A percentile compares a stretch with the other conserved stretches of the same genome.
phyloP scores from a whole-genome alignment of 1,284 basidiomycete species.

The Apiotrichum gamsii region DNA sequence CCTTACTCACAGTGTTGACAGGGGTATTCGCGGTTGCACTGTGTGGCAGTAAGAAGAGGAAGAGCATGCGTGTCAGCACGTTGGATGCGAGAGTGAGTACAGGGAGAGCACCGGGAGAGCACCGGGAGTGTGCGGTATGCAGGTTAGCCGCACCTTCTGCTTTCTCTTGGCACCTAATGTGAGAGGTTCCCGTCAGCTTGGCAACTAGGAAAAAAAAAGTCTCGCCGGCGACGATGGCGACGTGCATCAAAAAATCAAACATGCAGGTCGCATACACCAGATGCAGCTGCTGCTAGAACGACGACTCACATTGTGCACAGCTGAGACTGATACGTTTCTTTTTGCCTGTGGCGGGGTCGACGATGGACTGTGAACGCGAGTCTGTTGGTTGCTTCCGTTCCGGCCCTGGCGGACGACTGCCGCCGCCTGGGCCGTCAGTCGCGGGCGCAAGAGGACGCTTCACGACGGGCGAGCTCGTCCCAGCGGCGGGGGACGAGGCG shows the following conservation, averaged over 20 bases:
- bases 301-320: slow-evolving; percentile 45
- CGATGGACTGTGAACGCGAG: slow-evolving; percentile 14
- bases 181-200: slow-evolving; percentile 3
- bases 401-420: slow-evolving; percentile 1
- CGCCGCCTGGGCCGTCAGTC: slow-evolving; percentile 4
- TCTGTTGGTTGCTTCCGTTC: slow-evolving; percentile 19
- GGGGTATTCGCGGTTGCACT: slow-evolving; percentile 48
- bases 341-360: slow-evolving; percentile 28
- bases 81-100: slow-evolving; percentile 5
- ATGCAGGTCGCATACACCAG: neutral
- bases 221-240: too few relatives aligned
- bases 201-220: neutral
- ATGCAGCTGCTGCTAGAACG: neutral
- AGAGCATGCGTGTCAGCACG: too few relatives aligned
- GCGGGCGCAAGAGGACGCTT: slow-evolving; percentile 10
- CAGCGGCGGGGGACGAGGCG: slow-evolving; percentile 20
- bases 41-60: neutral
- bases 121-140: neutral
- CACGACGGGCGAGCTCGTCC: slow-evolving; percentile 6
- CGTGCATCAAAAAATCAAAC: too few relatives aligned
- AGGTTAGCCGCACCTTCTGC: slow-evolving; percentile 38
- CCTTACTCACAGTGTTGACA: slow-evolving; percentile 45
- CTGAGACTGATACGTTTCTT: slow-evolving; percentile 47
- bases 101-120: too few relatives aligned
- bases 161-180: slow-evolving; percentile 43